Conservation (phyloP, 306 rosid species). For the Vicia sativa region DNA sequence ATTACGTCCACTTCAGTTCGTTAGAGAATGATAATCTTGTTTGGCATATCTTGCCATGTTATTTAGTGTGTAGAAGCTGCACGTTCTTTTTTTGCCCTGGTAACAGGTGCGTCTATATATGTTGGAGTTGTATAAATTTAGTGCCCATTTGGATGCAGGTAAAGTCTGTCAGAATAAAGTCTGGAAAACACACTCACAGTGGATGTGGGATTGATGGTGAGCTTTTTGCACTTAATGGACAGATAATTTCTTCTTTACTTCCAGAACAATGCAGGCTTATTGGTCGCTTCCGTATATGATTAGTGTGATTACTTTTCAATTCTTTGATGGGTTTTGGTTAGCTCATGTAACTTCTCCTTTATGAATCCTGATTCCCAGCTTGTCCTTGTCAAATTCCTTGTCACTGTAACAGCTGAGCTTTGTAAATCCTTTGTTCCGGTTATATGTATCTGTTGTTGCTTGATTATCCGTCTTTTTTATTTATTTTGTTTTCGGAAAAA, state of each 20-base stretch:
- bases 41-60: conserved; percentile 25
- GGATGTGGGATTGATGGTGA: conserved; percentile 99
- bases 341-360: conserved; percentile 39
- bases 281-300: conserved; percentile 75
- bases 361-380: conserved; percentile 41
- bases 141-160: conserved; percentile 60
- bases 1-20: conserved; percentile 13
- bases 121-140: conserved; percentile 34
- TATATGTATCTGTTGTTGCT: conserved; percentile 45
- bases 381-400: conserved; percentile 42
- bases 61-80: conserved; percentile 24
- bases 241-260: conserved; percentile 80
- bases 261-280: conserved; percentile 99
- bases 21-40: conserved; percentile 13
- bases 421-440: conserved; percentile 54
- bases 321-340: conserved; percentile 54
- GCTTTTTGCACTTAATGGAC: conserved; percentile 84
- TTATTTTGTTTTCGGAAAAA: conserved; percentile 25
- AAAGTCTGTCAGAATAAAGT: conserved; percentile 83
- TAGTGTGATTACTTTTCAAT: conserved; percentile 45
- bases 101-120: conserved; percentile 22
- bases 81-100: conserved; percentile 28
- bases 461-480: conserved; percentile 30
- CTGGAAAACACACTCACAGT: conserved; percentile 82
- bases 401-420: conserved; percentile 51